Base-by-base conservation (phyloP, 495 filamentous ascomycete species). In the Hamigera avellanea region DNA sequence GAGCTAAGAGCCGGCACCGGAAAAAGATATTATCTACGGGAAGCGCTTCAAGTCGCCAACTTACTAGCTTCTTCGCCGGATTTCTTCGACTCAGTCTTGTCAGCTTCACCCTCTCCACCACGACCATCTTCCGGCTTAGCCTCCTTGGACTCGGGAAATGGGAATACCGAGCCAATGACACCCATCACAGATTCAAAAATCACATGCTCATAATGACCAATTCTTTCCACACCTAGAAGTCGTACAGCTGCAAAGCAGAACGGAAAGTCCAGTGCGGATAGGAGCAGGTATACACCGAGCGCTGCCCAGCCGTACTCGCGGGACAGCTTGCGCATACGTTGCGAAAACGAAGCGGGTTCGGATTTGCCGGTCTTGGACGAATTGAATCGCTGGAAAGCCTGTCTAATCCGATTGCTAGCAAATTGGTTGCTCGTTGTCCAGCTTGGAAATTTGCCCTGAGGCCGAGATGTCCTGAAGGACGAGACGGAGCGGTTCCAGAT, bases 251-350 rank as follows among this genome's bases (percentile, higher is more conserved):
- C 58, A 56, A 94, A 99, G 58, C 87, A 95, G 52, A 99, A 84
- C 0, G 91, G 91, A 45, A 96, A 94, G 50, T 99, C 91, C 41
- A 95, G 62, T 9, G 83, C 82, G 0, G 80, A 86, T 26, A 99
- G 63, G 0, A 59, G 59, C 7, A 94, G 57, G 59, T 99, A 99
- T 2, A 99, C 82, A 6, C 89, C 87, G n/a, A 93, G 54, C 2
- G 88, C 87, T 8, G 83, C 72, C 83, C 87, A 95, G 26, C 91
- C 91, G 54, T 99, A 99, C 59, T 95, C 93, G 28, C 80, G 73
- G 0, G 82, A 85, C n/a, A 96, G 69, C 46, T 83, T 83, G 50
- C 73, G 81, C 40, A 96, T 54, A 8, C 83, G 71, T 38, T 69
- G 72, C 0, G 82, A 76, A 5, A 94, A 52, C 1, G 53, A 30